phyloP scores from a whole-genome alignment of 2,329 filamentous ascomycete species.

The Botrytis tulipae region DNA sequence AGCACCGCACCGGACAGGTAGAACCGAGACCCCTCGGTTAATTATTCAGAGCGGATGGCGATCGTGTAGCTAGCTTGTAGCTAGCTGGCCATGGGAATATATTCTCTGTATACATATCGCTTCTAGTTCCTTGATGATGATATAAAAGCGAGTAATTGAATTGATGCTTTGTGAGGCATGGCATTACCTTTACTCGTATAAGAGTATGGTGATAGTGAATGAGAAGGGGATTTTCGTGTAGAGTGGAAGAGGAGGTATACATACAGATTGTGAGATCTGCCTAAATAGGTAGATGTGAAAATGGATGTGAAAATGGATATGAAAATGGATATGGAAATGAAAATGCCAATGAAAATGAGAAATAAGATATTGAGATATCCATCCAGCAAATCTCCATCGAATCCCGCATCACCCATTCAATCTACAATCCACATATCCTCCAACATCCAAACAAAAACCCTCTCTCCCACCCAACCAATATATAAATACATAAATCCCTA shows the following conservation, averaged over 20 bases:
- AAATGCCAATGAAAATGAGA: neutral
- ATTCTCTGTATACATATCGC: neutral
- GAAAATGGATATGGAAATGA: too few species aligned
- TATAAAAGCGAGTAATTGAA: neutral
- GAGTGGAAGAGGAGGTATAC: neutral
- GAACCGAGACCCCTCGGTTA: neutral
- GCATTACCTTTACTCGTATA: too few species aligned
- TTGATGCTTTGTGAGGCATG: neutral
- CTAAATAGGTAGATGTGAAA: too few species aligned
- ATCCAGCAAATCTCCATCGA: neutral
- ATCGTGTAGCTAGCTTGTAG: neutral
- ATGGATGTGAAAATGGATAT: too few species aligned
- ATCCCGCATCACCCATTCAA: too few species aligned
- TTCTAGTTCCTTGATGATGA: too few species aligned
- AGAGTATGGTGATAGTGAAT: neutral
- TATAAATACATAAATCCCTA: too few species aligned
- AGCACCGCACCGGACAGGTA: neutral
- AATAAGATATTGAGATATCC: neutral
- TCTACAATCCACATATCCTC: too few species aligned
- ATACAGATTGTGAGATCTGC: neutral
- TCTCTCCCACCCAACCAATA: too few species aligned
- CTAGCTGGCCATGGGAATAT: too few species aligned
- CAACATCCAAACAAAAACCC: too few species aligned
- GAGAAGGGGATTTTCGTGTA: neutral
- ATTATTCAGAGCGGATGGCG: accelerated